Conservation (phyloP, 1,284 basidiomycete genomes). For the Cryptococcus sp. region DNA sequence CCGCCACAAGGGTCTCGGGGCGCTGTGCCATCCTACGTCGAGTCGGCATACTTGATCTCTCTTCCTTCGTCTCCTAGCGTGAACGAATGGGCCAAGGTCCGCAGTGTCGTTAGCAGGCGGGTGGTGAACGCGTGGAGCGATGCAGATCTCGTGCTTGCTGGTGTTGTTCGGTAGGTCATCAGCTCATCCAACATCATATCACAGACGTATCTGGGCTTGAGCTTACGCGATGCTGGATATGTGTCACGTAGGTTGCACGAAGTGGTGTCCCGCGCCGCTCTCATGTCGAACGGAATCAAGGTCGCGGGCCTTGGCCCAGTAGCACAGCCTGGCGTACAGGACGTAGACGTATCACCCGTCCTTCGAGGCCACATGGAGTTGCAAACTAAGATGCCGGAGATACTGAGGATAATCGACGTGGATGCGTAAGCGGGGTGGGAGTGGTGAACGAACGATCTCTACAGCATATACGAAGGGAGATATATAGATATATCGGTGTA, state of each 20-base stretch:
- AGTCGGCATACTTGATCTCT: constrained; percentile 57
- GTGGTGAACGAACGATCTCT: too few relatives aligned
- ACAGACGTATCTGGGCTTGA: too few relatives aligned
- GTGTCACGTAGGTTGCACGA: constrained; percentile 54
- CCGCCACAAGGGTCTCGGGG: constrained; percentile 29
- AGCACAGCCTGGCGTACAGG: constrained; percentile 51
- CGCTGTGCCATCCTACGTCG: constrained; percentile 54
- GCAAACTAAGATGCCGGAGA: constrained; percentile 48
- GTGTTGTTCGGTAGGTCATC: constrained; percentile 53
- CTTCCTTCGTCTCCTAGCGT: constrained; percentile 56
- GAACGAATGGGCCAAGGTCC: constrained; percentile 54
- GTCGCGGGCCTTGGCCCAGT: constrained; percentile 54
- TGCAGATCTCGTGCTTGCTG: constrained; percentile 58
- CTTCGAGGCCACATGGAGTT: constrained; percentile 52
- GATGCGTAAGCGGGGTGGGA: constrained; percentile 31
- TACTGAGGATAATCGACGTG: constrained; percentile 46
- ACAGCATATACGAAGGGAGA: too few relatives aligned
- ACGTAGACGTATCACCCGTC: constrained; percentile 53
- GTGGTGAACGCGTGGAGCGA: constrained; percentile 57
- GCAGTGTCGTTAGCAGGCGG: constrained; percentile 55
- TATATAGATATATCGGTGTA: too few relatives aligned
- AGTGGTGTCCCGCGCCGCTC: constrained; percentile 54
- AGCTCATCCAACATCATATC: background rate
- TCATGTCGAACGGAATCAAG: constrained; percentile 44
- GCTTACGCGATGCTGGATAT: background rate